Base-by-base conservation (phyloP, 345 rosid species). In the Sisymbrium irio region DNA sequence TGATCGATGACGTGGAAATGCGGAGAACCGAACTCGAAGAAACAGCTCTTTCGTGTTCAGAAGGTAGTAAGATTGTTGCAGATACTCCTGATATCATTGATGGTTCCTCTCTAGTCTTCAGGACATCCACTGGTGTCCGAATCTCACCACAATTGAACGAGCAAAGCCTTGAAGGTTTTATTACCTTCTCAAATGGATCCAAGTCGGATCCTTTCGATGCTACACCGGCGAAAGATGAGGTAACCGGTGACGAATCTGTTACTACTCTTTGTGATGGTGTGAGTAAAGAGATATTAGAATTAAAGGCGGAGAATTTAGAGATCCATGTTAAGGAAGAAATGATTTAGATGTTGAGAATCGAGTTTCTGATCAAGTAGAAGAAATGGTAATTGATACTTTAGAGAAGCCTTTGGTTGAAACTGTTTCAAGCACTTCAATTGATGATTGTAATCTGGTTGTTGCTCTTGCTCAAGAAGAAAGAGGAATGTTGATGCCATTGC, bases 81-180 rank as follows among this genome's bases (percentile, higher is more conserved):
- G 62, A 71, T 13, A 74, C 51, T 45, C 68, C 54, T 8, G 70
- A 27, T 3, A 4, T 27, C 28, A 27, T 27, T 27, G 4, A 50
- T 11, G 67, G 28, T 6, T 65, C 75, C 12, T 62, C 65, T 25
- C 9, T 32, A 5, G 82, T 82, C 4, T 0, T 27, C 25, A 68
- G 87, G 40, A 81, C 84, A 41, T 30, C 72, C 13, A 79, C 77
- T 39, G 82, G 85, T 3, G 71, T 82, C 62, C 78, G 87, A 44
- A 76, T 85, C 66, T 80, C 83, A 4, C 37, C 81, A 65, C 76
- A 19, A 17, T 2, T 28, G 13, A 19, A 9, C 17, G 62, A 28
- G n/a, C 59, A 22, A 57, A 25, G 17, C 11, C 62, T 50, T 19
- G 69, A 47, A 0, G 44, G 15, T 8, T 10, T 44, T 30, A 60